These are phyloP conservation scores for Cyclanthera cordifolia DNA, from an alignment of 306 rosid genomes.

Conservation along the genomic window DNA sequence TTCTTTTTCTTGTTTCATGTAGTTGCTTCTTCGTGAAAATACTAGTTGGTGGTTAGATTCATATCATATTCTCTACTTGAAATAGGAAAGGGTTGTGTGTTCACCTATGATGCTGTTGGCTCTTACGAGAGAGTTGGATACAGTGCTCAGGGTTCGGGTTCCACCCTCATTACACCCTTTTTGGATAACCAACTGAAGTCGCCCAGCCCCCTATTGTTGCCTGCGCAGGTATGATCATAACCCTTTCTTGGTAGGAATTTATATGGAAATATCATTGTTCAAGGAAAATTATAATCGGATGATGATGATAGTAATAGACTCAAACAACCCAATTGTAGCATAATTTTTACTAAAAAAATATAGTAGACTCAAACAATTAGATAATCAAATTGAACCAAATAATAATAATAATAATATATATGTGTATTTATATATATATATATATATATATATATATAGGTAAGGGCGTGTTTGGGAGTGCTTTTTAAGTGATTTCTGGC, in stretches of 20 bases:
- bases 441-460: no score
- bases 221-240: constrained; percentile 45
- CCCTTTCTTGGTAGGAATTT: not conserved
- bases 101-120: constrained; percentile 98
- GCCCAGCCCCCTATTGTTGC: constrained; percentile 84
- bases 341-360: not conserved
- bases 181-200: constrained; percentile 85
- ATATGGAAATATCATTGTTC: not conserved
- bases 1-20: no score
- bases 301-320: no score
- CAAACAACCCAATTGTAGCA: not conserved
- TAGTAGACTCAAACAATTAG: not conserved
- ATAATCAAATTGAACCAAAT: not conserved
- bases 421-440: no score
- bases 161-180: constrained; percentile 81
- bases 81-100: constrained; percentile 95
- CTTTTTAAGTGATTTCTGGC: no score
- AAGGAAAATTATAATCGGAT: not conserved
- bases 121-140: constrained; percentile 98
- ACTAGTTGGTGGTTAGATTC: no score
- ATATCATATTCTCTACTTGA: not conserved
- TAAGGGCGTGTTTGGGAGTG: no score
- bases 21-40: no score
- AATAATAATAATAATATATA: no score
- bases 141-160: constrained; percentile 94